phyloP scores from a whole-genome alignment of 768 basidiomycete species.

The Pilatotrama ljubarskyi region DNA sequence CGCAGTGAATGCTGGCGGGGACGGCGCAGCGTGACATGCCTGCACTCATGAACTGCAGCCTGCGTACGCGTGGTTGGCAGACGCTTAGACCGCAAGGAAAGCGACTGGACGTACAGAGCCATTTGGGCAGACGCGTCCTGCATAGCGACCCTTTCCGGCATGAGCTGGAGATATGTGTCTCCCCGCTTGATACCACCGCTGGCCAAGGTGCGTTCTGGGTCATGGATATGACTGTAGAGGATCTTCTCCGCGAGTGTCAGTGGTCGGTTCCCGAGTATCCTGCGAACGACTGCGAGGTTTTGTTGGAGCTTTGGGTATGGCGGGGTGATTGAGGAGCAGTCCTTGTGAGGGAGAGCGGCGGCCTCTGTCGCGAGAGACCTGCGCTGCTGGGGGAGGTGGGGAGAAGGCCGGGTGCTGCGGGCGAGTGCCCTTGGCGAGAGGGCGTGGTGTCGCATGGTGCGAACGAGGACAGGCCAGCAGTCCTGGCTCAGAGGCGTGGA shows the following conservation, averaged over 20 bases:
- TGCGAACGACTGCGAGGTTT: conserved; percentile 70
- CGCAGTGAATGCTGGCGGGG: conserved; percentile 93
- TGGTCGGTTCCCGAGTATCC: conserved; percentile 68
- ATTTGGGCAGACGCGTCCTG: conserved; percentile 94
- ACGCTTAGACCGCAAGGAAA: background rate
- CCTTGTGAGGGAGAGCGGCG: conserved; percentile 47
- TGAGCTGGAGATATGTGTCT: conserved; percentile 85
- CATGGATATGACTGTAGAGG: conserved; percentile 85
- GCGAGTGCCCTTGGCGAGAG: conserved; percentile 1
- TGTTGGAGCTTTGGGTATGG: conserved; percentile 73
- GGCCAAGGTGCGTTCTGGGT: conserved; percentile 72
- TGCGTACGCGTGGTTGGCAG: conserved; percentile 29
- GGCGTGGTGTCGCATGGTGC: conserved; percentile 10
- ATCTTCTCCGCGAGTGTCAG: conserved; percentile 98
- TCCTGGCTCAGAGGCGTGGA: background rate
- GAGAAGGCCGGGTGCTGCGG: background rate
- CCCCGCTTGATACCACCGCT: conserved; percentile 74
- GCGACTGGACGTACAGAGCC: conserved; percentile 60
- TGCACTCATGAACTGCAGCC: conserved; percentile 98
- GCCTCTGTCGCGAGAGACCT: conserved; percentile 39
- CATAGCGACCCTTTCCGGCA: conserved; percentile 95
- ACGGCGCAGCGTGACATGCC: conserved; percentile 83
- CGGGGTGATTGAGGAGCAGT: conserved; percentile 77
- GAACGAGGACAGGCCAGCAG: conserved; percentile 10
- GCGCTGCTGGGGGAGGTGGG: conserved; percentile 2